Evolutionary conservation across 345 rosid species (phyloP), one percentile per base, ranked within the genome.

Genomic region (Microcos paniculata): DNA sequence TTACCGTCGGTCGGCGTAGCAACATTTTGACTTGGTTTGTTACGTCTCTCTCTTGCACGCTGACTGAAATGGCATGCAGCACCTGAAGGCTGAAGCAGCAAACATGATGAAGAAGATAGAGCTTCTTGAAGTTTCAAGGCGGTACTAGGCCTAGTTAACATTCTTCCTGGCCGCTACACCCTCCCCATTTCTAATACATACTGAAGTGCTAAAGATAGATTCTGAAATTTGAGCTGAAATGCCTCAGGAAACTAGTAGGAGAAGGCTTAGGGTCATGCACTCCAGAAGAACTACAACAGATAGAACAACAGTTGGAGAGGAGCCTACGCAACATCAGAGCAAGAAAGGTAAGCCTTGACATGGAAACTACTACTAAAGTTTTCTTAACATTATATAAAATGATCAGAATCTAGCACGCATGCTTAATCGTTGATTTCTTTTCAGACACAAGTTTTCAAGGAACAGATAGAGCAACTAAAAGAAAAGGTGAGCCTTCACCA

Each of bases 31-130:
- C 11, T 59, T 40, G 10, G 3, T 62, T 48, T 35, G 46, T 31
- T 48, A 11, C 31, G n/a, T 73, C 30, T 61, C 46, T 21, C 30
- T 67, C 21, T 0, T 43, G 65, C 24, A 42, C 35, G 35, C 10
- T 23, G 13, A 78, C 70, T 80, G 79, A 33, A 79, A 79, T 78
- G 65, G 62, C n/a, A n/a, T n/a, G n/a, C 97, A 96, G 97, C 87
- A 82, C 76, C 76, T 93, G 87, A 93, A 89, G 89, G 74, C 62
- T 30, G 99, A 96, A 83, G 88, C 92, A 78, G 86, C 86, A 66
- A 76, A 53, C 75, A 85, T 96, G 96, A 49, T 80, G 87, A 89
- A 90, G 87, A 93, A 85, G 85, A 91, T 93, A 62, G 97, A 93
- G 86, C 75, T 71, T 73, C 97, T 93, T 63, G 98, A 93, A 81